phyloP scores from a whole-genome alignment of 345 rosid genomes.

The Anastatica hierochuntica region DNA sequence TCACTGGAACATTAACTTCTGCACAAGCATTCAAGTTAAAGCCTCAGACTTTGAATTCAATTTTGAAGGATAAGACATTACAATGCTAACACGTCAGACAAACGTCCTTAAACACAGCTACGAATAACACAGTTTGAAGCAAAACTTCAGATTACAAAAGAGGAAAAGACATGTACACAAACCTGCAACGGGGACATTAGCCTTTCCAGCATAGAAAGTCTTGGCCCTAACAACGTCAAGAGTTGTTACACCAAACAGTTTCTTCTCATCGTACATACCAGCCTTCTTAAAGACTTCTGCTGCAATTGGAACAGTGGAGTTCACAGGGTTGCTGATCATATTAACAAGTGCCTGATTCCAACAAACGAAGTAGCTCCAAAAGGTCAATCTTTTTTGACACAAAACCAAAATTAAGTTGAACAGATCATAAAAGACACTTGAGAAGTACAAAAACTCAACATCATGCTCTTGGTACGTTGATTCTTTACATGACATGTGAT shows the following conservation, averaged over 20 bases:
- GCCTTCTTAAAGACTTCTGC: conserved; percentile 75
- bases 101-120: no score
- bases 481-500: background rate
- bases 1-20: conserved; percentile 73
- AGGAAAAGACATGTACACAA: background rate
- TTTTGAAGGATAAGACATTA: no score
- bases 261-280: conserved; percentile 59
- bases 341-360: conserved; percentile 49
- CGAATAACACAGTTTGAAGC: background rate
- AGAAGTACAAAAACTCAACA: background rate
- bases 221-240: conserved; percentile 78
- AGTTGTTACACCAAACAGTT: conserved; percentile 71
- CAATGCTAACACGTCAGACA: no score
- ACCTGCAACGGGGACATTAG: conserved; percentile 42
- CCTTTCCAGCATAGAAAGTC: conserved; percentile 77
- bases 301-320: conserved; percentile 72
- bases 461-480: no score
- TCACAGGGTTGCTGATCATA: conserved; percentile 81
- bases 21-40: conserved; percentile 13
- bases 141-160: background rate
- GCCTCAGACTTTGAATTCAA: background rate
- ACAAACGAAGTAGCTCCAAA: no score
- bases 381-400: no score
- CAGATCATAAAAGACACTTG: background rate
- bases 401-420: background rate